Evolutionary conservation across 1,284 basidiomycete species (phyloP).

Genomic region (Vanrija pseudolonga): DNA sequence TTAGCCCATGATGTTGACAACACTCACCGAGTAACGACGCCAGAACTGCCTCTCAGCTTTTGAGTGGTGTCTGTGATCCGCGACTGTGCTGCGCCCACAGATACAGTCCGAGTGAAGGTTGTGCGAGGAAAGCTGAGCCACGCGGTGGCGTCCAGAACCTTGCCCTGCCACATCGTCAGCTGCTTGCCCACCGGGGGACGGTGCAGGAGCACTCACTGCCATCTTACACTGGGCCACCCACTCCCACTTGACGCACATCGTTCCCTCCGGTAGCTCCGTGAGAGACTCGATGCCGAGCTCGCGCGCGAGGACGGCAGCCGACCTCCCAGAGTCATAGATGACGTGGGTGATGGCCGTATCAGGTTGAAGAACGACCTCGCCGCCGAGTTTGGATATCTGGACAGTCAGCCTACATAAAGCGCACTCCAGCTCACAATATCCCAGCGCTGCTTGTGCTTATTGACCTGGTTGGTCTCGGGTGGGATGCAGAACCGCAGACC

Average conservation of each 20-base stretch:
- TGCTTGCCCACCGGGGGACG: too few relatives aligned
- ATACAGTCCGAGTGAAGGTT: constrained; percentile 13
- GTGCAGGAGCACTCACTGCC: constrained; percentile 17
- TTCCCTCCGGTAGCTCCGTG: constrained; percentile 34
- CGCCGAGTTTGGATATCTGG: constrained; percentile 35
- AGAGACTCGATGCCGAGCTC: constrained; percentile 31
- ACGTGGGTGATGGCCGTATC: constrained; percentile 45
- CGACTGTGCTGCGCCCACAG: background rate
- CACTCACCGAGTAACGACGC: too few relatives aligned
- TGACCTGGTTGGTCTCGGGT: constrained; percentile 18
- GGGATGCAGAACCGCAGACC: constrained; percentile 38
- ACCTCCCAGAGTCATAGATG: constrained; percentile 29
- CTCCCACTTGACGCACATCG: constrained; percentile 38
- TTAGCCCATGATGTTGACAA: background rate
- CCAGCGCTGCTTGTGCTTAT: constrained; percentile 28
- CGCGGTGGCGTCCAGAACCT: constrained; percentile 19
- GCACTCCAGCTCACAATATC: constrained; percentile 24
- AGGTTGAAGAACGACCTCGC: constrained; percentile 30
- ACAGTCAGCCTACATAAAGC: background rate
- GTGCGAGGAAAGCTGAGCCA: constrained; percentile 35
- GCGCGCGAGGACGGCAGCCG: constrained; percentile 15
- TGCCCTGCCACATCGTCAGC: constrained; percentile 11
- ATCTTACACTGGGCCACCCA: constrained; percentile 37
- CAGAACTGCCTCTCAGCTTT: constrained; percentile 5
- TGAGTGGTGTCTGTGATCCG: constrained; percentile 30